Evolutionary conservation across 352 stramenopile genomes (phyloP), one percentile per base, ranked within the genome.

Genomic region (Phytophthora pinifolia): DNA sequence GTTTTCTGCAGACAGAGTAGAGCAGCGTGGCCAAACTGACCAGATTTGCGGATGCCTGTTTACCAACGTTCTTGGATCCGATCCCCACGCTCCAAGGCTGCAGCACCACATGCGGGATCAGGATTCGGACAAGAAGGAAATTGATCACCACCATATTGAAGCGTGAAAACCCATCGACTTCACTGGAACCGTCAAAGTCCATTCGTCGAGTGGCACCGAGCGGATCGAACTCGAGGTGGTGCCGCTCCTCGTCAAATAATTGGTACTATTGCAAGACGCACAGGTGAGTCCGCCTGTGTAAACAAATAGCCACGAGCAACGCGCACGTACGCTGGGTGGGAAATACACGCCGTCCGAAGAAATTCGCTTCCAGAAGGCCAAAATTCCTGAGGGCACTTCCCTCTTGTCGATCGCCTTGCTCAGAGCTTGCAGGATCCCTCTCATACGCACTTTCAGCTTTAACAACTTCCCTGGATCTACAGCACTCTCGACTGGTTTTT

Each of bases 311-410:
- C 31, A 18, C 30, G 8, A 39, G 3, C 12, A 22, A 17, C 8
- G 14, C 2, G 15, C 25, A 65, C 71, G 20, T 70, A 90, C 80
- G 34, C 43, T 73, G 4, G 73, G 43, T 7, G 81, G 79, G 37
- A 91, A 85, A 43, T 88, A 91, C 15, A 86, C 62, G 2, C 81
- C 81, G 36, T 89, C 73, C 0, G 55, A 67, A 2, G 75, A 76
- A 31, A 91, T 47, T 3, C 72, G 62, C 44, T 55, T 72, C 65
- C 70, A 85, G 42, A 91, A 89, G 8, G 79, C 76, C 4, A 79
- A 54, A 8, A 91, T 82, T 1, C 76, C 73, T 3, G 54, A 52
- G 0, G 80, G 80, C 4, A 86, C 52, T n/a, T 84, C 70, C 13
- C 59, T 54, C 44, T 69, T 80, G 4, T 86, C 67, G 25, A 86